Evolutionary conservation across 2,329 filamentous ascomycete genomes (phyloP).

Genomic region (Cytospora paraplurivora): DNA sequence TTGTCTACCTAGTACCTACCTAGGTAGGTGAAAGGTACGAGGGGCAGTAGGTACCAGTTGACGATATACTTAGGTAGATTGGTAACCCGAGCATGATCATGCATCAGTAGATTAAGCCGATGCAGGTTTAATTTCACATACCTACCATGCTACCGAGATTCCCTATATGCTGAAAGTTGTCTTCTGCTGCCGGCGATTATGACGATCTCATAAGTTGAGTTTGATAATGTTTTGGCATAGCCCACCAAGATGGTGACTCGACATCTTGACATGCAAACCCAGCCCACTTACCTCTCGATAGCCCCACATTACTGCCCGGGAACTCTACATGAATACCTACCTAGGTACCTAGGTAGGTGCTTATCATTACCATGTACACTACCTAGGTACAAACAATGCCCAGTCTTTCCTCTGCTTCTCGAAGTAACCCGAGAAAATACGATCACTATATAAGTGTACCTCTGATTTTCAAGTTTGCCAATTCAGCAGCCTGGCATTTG

Average conservation of each 20-base stretch:
- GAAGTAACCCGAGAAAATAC: no score
- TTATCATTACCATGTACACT: no score
- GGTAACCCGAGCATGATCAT: not conserved
- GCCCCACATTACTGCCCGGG: not conserved
- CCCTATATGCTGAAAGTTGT: no score
- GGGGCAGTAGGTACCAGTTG: not conserved
- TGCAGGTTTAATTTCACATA: not conserved
- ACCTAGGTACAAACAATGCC: no score
- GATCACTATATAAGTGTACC: no score
- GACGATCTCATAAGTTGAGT: not conserved
- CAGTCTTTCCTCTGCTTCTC: no score
- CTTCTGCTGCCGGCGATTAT: no score
- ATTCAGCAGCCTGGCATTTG: no score
- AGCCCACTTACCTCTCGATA: not conserved
- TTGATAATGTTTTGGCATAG: not conserved
- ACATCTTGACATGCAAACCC: not conserved
- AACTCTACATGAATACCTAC: not conserved
- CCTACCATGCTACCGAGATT: not conserved
- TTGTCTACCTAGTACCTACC: no score
- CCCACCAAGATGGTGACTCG: not conserved
- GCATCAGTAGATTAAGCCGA: not conserved
- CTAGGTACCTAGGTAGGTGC: no score
- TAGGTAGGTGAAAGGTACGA: no score
- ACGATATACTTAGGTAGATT: not conserved
- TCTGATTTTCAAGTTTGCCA: no score